phyloP scores from a whole-genome alignment of 1,284 basidiomycete species.

The Rhodotorula sp. region DNA sequence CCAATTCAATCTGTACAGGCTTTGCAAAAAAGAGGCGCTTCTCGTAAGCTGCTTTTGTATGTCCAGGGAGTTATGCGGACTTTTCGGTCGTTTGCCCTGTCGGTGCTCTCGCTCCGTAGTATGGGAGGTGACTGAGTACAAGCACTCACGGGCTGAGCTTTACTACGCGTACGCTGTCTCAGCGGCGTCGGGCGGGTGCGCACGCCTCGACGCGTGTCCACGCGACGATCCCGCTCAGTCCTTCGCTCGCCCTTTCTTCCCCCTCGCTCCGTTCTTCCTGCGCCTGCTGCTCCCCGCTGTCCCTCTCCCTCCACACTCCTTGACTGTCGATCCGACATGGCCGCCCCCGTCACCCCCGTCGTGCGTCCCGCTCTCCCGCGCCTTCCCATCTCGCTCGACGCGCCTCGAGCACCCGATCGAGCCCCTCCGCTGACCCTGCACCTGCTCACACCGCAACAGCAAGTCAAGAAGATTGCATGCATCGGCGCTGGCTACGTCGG shows the following conservation, averaged over 20 bases:
- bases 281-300: not conserved
- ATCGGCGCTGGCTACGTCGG: conserved; percentile 94
- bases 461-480: conserved; percentile 53
- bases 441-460: conserved; percentile 2
- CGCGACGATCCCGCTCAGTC: not conserved
- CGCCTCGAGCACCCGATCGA: not conserved
- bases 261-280: not conserved
- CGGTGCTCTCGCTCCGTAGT: too few relatives aligned
- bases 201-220: not conserved
- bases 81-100: too few relatives aligned
- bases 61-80: too few relatives aligned
- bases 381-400: not conserved
- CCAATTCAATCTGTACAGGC: too few relatives aligned
- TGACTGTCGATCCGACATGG: conserved; percentile 4
- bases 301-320: not conserved
- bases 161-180: too few relatives aligned
- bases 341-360: conserved; percentile 37
- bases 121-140: too few relatives aligned
- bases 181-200: too few relatives aligned
- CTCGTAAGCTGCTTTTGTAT: too few relatives aligned
- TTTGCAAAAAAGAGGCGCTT: too few relatives aligned
- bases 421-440: not conserved
- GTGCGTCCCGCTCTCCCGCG: conserved; percentile 18
- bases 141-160: too few relatives aligned
- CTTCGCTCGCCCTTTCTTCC: not conserved